These are phyloP conservation scores for Candida tibetensis DNA, from an alignment of 805 yeast genomes.

Conservation along the genomic window DNA sequence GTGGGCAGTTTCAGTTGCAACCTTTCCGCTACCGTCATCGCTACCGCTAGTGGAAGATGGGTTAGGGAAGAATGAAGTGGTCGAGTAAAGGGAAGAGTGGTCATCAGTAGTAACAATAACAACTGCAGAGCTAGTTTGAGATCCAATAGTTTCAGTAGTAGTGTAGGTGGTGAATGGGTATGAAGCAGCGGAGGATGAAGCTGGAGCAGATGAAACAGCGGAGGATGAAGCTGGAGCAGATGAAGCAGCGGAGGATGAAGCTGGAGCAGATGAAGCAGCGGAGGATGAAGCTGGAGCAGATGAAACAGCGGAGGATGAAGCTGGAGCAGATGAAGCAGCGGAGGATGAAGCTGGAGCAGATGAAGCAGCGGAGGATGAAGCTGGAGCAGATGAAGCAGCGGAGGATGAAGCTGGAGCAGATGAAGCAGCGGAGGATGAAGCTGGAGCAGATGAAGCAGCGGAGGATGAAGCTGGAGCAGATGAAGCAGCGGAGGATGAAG, in stretches of 20 bases:
- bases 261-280: not conserved
- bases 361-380: conserved; percentile 1
- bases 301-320: not conserved
- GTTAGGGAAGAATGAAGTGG: conserved; percentile 3
- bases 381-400: not conserved
- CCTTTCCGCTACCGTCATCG: conserved; percentile 17
- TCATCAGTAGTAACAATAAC: conserved; percentile 1
- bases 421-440: not conserved
- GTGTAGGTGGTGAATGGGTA: conserved; percentile 6
- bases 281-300: conserved; percentile 1
- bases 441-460: conserved; percentile 1
- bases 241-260: conserved; percentile 3
- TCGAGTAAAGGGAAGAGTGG: conserved; percentile 2
- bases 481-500: conserved; percentile 3
- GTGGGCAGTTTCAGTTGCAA: conserved; percentile 19
- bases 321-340: conserved; percentile 1
- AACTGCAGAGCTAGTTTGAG: conserved; percentile 1
- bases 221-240: conserved; percentile 5
- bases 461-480: conserved; percentile 3
- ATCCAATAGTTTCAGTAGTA: conserved; percentile 1
- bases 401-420: conserved; percentile 2
- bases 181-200: conserved; percentile 3
- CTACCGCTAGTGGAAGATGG: conserved; percentile 19
- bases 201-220: not conserved
- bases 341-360: not conserved